A percentile compares a stretch with the other conserved stretches of the same genome.
Conservation (phyloP, 2,329 filamentous ascomycete species). For the Amauroascus verrucosus region DNA sequence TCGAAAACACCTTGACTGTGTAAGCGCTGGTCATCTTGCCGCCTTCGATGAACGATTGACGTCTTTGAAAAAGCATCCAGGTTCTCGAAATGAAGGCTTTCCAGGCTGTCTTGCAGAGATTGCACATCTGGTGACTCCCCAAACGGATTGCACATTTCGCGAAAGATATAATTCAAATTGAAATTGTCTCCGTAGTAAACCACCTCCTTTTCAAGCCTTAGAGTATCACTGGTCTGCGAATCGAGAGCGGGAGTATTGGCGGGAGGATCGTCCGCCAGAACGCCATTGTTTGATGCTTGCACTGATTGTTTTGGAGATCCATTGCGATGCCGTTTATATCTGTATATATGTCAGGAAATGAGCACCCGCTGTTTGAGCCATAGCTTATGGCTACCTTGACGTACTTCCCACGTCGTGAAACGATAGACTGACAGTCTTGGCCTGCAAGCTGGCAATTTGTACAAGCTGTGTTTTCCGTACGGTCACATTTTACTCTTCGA, state of each 20-base stretch:
- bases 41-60: slow-evolving; percentile 10
- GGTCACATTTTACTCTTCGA: slow-evolving; percentile 10
- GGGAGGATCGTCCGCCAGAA: neutral
- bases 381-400: neutral
- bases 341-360: neutral
- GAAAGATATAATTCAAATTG: slow-evolving; percentile 21
- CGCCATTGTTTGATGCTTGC: neutral
- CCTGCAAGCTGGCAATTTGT: slow-evolving; percentile 4
- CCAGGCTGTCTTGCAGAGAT: slow-evolving; percentile 12
- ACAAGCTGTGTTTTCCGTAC: slow-evolving; percentile 3
- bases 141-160: slow-evolving; percentile 21
- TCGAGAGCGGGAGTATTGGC: neutral
- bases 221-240: neutral
- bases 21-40: neutral
- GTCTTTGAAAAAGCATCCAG: slow-evolving; percentile 14
- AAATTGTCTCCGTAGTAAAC: slow-evolving; percentile 18
- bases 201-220: neutral
- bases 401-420: slow-evolving; percentile 11
- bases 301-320: neutral
- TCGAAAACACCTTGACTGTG: slow-evolving; percentile 17
- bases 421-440: slow-evolving; percentile 4
- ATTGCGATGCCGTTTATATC: slow-evolving; percentile 3
- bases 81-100: slow-evolving; percentile 19
- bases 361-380: neutral
- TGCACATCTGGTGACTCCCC: slow-evolving; percentile 9